Evolutionary conservation across 495 filamentous ascomycete species (phyloP).

Genomic region (Penicillium lividum): DNA sequence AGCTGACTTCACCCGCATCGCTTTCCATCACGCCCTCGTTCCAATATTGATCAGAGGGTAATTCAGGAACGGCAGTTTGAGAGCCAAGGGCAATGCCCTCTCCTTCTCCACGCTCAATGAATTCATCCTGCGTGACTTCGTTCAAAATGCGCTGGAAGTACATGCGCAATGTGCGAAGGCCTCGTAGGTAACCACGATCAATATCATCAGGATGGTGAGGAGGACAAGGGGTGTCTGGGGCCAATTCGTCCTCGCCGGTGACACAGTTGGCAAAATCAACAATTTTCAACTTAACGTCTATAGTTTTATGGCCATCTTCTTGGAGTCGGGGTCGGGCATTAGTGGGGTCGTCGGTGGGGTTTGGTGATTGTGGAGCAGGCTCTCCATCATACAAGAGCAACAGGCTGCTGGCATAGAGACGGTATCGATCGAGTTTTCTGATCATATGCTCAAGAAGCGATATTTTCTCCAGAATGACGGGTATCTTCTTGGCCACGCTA

Average conservation of each 20-base stretch:
- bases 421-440: conserved; percentile 73
- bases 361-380: conserved; percentile 18
- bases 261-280: conserved; percentile 98
- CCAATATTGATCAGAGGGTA: conserved; percentile 39
- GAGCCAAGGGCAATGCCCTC: conserved; percentile 42
- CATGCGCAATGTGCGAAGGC: conserved; percentile 72
- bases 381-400: conserved; percentile 93
- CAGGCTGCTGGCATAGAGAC: conserved; percentile 93
- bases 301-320: conserved; percentile 50
- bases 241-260: conserved; percentile 72
- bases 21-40: conserved; percentile 47
- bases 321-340: conserved; percentile 29
- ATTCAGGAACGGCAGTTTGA: conserved; percentile 31
- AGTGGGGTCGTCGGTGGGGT: conserved; percentile 10
- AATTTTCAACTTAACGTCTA: conserved; percentile 81
- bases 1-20: conserved; percentile 49
- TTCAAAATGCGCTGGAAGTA: conserved; percentile 89
- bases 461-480: conserved; percentile 81
- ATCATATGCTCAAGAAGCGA: conserved; percentile 81
- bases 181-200: conserved; percentile 87
- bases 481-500: conserved; percentile 81
- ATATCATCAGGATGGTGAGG: conserved; percentile 77
- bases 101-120: conserved; percentile 50
- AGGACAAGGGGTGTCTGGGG: conserved; percentile 70
- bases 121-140: conserved; percentile 65